Percentiles rank a stretch among this genome's conserved stretches.
Evolutionary conservation across 108 stramenopile genomes (phyloP).

Genomic region (Thalassiosira profunda): DNA sequence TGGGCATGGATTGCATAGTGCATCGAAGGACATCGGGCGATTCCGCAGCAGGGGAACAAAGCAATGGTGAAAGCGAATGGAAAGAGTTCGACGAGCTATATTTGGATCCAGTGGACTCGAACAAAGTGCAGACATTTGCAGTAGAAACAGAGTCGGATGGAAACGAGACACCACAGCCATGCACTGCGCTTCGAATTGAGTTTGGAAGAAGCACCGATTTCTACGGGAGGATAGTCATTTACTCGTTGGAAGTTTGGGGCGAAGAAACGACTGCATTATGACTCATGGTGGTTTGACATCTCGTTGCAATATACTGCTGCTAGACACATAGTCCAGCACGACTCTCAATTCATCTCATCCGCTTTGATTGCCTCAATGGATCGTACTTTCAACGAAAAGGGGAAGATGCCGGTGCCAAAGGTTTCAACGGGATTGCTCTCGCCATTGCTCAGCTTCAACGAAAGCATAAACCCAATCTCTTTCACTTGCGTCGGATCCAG

Average conservation of each 20-base stretch:
- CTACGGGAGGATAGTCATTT: slow-evolving; percentile 51
- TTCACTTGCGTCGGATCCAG: slow-evolving; percentile 60
- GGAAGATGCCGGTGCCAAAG: slow-evolving; percentile 73
- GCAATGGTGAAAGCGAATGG: slow-evolving; percentile 34
- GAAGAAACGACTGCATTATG: no score
- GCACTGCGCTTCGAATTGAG: slow-evolving; percentile 39
- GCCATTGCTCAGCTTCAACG: slow-evolving; percentile 69
- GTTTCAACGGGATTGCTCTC: slow-evolving; percentile 69
- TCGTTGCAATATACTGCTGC: no score
- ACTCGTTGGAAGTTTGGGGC: slow-evolving; percentile 53
- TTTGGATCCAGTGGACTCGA: slow-evolving; percentile 41
- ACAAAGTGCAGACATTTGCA: slow-evolving; percentile 42
- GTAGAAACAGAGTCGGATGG: slow-evolving; percentile 10
- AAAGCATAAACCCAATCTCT: slow-evolving; percentile 78
- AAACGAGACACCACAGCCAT: slow-evolving; percentile 3
- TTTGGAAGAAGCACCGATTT: slow-evolving; percentile 49
- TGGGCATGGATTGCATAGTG: slow-evolving; percentile 44
- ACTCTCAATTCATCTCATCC: background rate
- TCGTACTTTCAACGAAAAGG: slow-evolving; percentile 59
- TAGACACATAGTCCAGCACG: no score
- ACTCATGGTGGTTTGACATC: no score
- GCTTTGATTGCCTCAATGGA: slow-evolving; percentile 51
- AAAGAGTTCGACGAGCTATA: slow-evolving; percentile 43
- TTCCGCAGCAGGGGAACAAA: slow-evolving; percentile 5
- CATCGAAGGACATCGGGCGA: slow-evolving; percentile 27